Evolutionary conservation across 805 yeast genomes (phyloP), one percentile per base, ranked within the genome.

Genomic region (Saccharomycopsis sp.): DNA sequence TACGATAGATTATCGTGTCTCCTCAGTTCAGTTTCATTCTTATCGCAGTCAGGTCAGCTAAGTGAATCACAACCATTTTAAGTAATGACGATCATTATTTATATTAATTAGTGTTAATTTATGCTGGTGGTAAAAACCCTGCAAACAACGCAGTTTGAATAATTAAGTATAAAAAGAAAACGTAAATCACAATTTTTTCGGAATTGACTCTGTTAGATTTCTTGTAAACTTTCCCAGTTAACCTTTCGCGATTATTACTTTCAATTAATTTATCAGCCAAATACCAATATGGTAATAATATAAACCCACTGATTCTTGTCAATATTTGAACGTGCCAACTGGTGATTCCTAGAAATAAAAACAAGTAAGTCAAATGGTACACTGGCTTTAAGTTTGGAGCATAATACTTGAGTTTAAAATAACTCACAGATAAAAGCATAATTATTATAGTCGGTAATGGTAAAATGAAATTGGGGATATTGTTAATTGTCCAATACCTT

Each of bases 101-200:
- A n/a, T n/a, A n/a, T n/a, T n/a, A n/a, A n/a, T n/a, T n/a, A n/a
- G n/a, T n/a, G n/a, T 14, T 16, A 37, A 7, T 39, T 59, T 59
- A 87, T n/a, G 97, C 97, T 3, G 97, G 97, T 2, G 97, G 97
- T 35, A 89, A 66, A 57, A 85, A 89, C n/a, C 80, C 80, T 5
- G 82, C 85, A 64, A 77, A 89, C 41, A 89, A 63, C 1, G 76
- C 72, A 0, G 89, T 73, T 61, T 89, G 96, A 2, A 79, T 54
- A 4, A 79, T 58, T 19, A 65, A 67, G 95, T 95, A 89, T 0
- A 72, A 53, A 4, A 78, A 52, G 54, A 77, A 64, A 66, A 76
- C 83, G 5, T 62, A 53, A 1, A 75, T 57, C 58, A 73, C 71
- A 19, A 51, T 42, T 41, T 60, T 59, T 1, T 71, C 72, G 28